Conservation (phyloP, 2,329 filamentous ascomycete genomes). For the Pyrenochaeta sp. region DNA sequence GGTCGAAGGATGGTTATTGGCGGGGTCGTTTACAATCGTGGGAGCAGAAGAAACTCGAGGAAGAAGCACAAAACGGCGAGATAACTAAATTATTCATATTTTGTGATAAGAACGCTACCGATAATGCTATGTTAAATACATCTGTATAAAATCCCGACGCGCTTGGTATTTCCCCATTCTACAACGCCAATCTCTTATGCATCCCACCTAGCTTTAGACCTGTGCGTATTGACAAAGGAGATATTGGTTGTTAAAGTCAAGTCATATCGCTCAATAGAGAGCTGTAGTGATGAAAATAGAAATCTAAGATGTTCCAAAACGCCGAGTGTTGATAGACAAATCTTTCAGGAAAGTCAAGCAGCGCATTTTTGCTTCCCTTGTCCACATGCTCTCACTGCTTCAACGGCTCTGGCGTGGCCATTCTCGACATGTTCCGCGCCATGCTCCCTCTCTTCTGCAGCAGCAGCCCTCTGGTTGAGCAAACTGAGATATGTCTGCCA, state of each 20-base stretch:
- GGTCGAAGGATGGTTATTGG: constrained; percentile 4
- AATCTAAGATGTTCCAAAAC: background rate
- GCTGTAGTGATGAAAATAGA: background rate
- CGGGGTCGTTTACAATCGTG: background rate
- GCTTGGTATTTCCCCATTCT: constrained; percentile 8
- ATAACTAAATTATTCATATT: constrained; percentile 1
- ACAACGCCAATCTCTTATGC: constrained; percentile 19
- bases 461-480: constrained; percentile 77
- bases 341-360: constrained; percentile 1
- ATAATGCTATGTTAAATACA: constrained; percentile 3
- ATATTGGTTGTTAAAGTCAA: background rate
- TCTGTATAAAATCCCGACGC: background rate
- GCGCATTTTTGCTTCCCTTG: constrained; percentile 25
- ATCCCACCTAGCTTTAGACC: background rate
- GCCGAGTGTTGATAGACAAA: background rate
- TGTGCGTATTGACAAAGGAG: constrained; percentile 17
- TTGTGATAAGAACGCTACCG: too few relatives aligned
- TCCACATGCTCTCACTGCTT: constrained; percentile 6
- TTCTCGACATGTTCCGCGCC: constrained; percentile 5
- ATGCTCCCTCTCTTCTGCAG: constrained; percentile 53
- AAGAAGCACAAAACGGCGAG: background rate
- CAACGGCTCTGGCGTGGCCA: background rate
- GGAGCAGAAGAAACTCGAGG: background rate
- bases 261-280: too few relatives aligned
- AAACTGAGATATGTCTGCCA: constrained; percentile 93